Evolutionary conservation across 176 grass and related monocot genomes (phyloP).

Genomic region (Pontederia paniculata): DNA sequence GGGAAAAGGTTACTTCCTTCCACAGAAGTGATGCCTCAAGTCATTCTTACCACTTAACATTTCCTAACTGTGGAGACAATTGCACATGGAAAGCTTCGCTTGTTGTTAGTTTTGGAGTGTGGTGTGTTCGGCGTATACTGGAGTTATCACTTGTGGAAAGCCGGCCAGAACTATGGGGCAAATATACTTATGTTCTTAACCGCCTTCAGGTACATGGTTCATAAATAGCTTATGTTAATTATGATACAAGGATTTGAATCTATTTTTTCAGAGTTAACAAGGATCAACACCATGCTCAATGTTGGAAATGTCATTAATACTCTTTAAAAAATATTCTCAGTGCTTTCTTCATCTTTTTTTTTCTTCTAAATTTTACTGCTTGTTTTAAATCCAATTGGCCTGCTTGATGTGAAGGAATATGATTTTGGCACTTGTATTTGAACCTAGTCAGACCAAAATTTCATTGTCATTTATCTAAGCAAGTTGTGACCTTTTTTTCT

Average conservation of each 20-base stretch:
- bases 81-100: slow-evolving; percentile 68
- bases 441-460: too few relatives aligned
- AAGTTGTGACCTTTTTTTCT: too few relatives aligned
- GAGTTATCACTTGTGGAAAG: slow-evolving; percentile 85
- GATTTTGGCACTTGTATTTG: too few relatives aligned
- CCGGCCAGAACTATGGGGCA: slow-evolving; percentile 95
- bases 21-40: slow-evolving; percentile 22
- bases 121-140: slow-evolving; percentile 66
- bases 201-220: slow-evolving; percentile 64
- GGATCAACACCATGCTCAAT: background rate
- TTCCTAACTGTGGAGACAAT: slow-evolving; percentile 71
- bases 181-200: slow-evolving; percentile 98
- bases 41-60: slow-evolving; percentile 18
- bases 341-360: background rate
- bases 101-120: slow-evolving; percentile 85
- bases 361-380: too few relatives aligned
- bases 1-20: slow-evolving; percentile 2
- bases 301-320: background rate
- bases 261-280: background rate
- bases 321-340: background rate
- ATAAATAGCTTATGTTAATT: background rate
- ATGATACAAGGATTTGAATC: background rate
- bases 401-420: too few relatives aligned
- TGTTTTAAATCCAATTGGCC: too few relatives aligned
- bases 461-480: too few relatives aligned